A percentile compares a stretch with the other conserved stretches of the same genome.
Evolutionary conservation across 805 yeast genomes (phyloP).

Genomic region (Candida tammaniensis): DNA sequence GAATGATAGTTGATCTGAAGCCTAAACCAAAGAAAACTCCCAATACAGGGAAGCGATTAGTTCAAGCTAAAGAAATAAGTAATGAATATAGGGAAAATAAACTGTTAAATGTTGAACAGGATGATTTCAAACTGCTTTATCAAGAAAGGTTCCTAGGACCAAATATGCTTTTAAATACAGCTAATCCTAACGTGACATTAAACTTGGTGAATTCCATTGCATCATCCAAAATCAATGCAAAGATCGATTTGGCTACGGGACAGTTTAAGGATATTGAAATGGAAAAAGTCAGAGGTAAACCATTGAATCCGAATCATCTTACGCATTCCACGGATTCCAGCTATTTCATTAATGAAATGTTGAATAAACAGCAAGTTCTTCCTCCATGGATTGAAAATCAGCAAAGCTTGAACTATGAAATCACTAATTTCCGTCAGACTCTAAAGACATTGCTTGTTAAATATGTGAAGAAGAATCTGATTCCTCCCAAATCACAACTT

Average conservation of each 20-base stretch:
- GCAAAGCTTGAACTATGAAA: slow-evolving; percentile 59
- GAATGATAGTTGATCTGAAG: slow-evolving; percentile 32
- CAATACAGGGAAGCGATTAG: slow-evolving; percentile 31
- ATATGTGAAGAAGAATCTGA: slow-evolving; percentile 9
- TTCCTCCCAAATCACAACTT: slow-evolving; percentile 10
- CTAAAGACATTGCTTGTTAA: slow-evolving; percentile 32
- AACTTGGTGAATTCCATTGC: slow-evolving; percentile 67
- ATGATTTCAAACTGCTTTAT: slow-evolving; percentile 53
- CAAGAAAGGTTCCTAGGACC: slow-evolving; percentile 64
- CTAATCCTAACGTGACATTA: slow-evolving; percentile 41
- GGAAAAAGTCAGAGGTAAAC: slow-evolving; percentile 55
- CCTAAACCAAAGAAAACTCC: slow-evolving; percentile 17
- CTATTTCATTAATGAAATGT: slow-evolving; percentile 74
- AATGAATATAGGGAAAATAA: slow-evolving; percentile 54
- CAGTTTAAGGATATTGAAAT: slow-evolving; percentile 57
- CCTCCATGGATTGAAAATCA: slow-evolving; percentile 92
- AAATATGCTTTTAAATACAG: slow-evolving; percentile 40
- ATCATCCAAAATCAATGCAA: slow-evolving; percentile 68
- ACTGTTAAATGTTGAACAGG: slow-evolving; percentile 24
- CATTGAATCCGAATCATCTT: slow-evolving; percentile 52
- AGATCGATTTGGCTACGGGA: slow-evolving; percentile 61
- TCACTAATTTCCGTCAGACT: slow-evolving; percentile 45
- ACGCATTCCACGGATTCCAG: slow-evolving; percentile 60
- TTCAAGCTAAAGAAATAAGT: slow-evolving; percentile 61
- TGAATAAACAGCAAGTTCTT: slow-evolving; percentile 69